Evolutionary conservation across 2,329 filamentous ascomycete species (phyloP), one percentile per base, ranked within the genome.

Genomic region (Beauveria asiatica): DNA sequence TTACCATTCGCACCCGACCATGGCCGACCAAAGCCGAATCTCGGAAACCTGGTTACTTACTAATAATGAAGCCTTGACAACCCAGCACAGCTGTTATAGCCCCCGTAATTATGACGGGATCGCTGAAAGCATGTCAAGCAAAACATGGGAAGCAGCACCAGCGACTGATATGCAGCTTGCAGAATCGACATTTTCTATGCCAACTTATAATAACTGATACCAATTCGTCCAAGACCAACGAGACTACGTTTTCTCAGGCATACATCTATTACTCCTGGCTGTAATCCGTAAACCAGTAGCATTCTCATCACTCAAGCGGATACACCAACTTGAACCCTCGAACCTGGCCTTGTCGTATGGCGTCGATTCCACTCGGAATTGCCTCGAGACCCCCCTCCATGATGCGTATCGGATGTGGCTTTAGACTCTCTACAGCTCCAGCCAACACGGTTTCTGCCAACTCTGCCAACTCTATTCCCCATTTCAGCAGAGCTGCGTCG

Each of bases 281-380:
- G 1, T 10, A 13, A 10, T 19, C 3, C n/a, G 1, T 10, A 13
- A 10, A 42, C 3, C n/a, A n/a, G 5, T 13, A 23, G 5, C 33
- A 33, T 21, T 23, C 6, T 16, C 27, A 39, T 21, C 17, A 30
- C 48, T 55, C 27, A 46, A 57, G n/a, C 44, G 25, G 8, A 19
- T 75, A 77, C 1, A 78, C 76, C 62, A 78, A 64, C 69, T 78
- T 78, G 27, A 69, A 70, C 13, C 70, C 75, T 57, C 73, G 75
- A 39, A 77, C 69, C 65, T 69, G 63, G 0, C 66, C 68, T 7
- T 68, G 63, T 58, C 63, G 64, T 44, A 72, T 52, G 55, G 70
- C 67, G n/a, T 70, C 66, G 21, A 74, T 51, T 1, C 71, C 71
- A 9, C 59, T 45, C 13, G 74, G 48, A 21, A 74, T 67, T 3